Evolutionary conservation across 148 eudicot genomes (phyloP), one percentile per base, ranked within the genome.

Genomic region (Heliamphora exappendiculata): DNA sequence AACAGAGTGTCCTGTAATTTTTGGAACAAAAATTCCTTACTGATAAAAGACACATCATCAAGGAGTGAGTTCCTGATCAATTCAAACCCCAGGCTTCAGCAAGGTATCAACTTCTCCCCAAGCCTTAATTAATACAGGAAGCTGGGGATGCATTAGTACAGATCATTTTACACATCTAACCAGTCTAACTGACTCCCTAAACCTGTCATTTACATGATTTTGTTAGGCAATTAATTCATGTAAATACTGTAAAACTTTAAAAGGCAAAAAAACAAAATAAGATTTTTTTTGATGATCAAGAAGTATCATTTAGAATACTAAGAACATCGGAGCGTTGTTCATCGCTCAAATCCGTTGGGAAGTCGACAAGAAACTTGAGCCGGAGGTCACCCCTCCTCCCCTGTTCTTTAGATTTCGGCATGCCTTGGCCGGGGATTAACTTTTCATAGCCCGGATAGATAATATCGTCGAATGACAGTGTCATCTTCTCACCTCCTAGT

Each of bases 381-480:
- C 78, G 33, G 29, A 93, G 85, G 57, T 91, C 85, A 7, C 98
- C 98, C 76, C 92, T 74, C 69, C 39, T 76, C 1, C 80, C 86
- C 19, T 75, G 73, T 4, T 87, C 81, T 58, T 85, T 89, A 2
- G 87, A 45, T 28, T 71, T 85, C 1, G 90, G 89, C 94, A 93
- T 91, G 33, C 98, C 98, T 80, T 91, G 93, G 17, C 89, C 90
- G 2, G 72, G 77, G 62, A 93, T 84, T 10, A 84, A 28, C 39
- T 89, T 91, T 67, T 87, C 91, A 42, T 70, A 93, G 1, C 89
- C 98, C 0, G 91, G 98, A 66, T 81, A 76, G 24, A 91, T 82
- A 26, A 91, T 86, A 16, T 93, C 87, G 31, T 91, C 89, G 20
- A 93, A 72, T 31, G 82, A 75, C 19, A 91, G 39, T 11, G 76